phyloP scores from a whole-genome alignment of 441 rosid genomes.

The Capsella rubella region DNA sequence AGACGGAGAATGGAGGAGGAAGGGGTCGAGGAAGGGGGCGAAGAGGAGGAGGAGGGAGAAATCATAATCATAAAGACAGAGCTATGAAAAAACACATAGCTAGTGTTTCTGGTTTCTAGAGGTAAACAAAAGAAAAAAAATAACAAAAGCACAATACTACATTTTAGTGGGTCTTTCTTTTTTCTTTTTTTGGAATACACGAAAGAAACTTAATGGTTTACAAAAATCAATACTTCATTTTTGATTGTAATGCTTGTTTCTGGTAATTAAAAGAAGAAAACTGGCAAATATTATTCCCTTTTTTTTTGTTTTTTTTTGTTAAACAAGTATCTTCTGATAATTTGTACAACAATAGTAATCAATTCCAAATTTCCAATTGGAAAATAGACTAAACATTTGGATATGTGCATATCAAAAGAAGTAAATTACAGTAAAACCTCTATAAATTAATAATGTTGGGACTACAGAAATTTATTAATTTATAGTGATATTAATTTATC shows the following conservation, averaged over 20 bases:
- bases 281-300: neutral
- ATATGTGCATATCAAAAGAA: no score
- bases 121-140: neutral
- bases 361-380: neutral
- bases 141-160: neutral
- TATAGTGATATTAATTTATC: no score
- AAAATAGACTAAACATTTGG: no score
- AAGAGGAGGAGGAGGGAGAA: conserved; percentile 76
- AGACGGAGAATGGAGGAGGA: conserved; percentile 43
- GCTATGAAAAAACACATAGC: conserved; percentile 81
- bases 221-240: neutral
- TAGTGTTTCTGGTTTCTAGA: conserved; percentile 69
- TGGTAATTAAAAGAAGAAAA: conserved; percentile 29
- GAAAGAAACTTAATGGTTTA: conserved; percentile 5
- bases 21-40: conserved; percentile 67
- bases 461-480: no score
- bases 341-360: neutral
- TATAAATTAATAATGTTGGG: no score
- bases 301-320: neutral
- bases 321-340: neutral
- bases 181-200: neutral
- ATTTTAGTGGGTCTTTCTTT: neutral
- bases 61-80: conserved; percentile 68
- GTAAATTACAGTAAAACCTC: no score
- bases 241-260: conserved; percentile 21